A percentile compares a stretch with the other conserved stretches of the same genome.
phyloP scores from a whole-genome alignment of 139 green algal species.

The Dunaliella sp. region DNA sequence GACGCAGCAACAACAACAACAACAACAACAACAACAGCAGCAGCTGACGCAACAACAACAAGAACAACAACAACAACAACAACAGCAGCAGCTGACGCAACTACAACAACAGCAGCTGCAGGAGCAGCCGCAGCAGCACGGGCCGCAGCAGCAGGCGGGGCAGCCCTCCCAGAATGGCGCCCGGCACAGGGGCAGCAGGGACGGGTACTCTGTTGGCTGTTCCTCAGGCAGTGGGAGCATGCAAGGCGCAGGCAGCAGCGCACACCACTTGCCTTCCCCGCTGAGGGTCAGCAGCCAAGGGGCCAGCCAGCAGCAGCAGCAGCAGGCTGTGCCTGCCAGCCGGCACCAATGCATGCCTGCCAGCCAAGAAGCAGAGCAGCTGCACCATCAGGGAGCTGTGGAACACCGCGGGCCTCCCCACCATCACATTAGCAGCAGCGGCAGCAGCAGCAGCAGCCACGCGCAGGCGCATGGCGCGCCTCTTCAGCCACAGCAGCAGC shows the following conservation, averaged over 20 bases:
- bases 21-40: constrained; percentile 1
- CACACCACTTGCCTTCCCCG: background rate
- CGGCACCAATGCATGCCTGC: background rate
- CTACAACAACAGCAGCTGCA: too few relatives aligned
- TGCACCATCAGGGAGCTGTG: background rate
- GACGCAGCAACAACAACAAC: background rate
- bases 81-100: too few relatives aligned
- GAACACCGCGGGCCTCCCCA: background rate
- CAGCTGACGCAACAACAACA: background rate
- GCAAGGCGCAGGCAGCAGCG: background rate
- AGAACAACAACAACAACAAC: too few relatives aligned
- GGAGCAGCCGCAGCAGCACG: too few relatives aligned
- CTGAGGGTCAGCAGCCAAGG: background rate
- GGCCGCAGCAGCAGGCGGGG: background rate
- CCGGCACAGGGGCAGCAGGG: background rate
- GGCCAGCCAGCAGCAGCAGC: background rate
- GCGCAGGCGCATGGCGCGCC: background rate
- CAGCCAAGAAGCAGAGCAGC: background rate
- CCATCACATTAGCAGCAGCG: too few relatives aligned
- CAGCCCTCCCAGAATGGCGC: background rate
- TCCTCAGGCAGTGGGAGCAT: too few relatives aligned
- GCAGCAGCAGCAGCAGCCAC: background rate
- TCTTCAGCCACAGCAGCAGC: background rate
- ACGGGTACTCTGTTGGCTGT: background rate
- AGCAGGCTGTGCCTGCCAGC: background rate